phyloP scores from a whole-genome alignment of 2,329 filamentous ascomycete genomes.

The Aspergillus transmontanensis region DNA sequence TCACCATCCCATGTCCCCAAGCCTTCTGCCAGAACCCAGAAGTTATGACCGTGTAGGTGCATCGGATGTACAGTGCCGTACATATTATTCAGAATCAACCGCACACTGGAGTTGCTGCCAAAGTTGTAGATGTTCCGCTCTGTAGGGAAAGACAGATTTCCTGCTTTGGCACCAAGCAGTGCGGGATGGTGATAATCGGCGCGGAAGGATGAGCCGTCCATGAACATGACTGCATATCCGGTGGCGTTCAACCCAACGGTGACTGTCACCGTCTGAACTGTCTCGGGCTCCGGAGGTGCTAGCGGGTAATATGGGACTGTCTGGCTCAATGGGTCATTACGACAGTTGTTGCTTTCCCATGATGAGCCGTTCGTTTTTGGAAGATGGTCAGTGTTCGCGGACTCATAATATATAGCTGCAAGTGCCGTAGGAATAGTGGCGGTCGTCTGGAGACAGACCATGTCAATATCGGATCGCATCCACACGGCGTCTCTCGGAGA shows the following conservation, averaged over 20 bases:
- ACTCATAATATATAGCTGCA: background rate
- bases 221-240: background rate
- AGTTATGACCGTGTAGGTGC: slow-evolving; percentile 72
- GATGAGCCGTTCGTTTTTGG: too few relatives aligned
- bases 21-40: slow-evolving; percentile 64
- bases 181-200: slow-evolving; percentile 1
- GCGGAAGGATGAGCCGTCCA: slow-evolving; percentile 5
- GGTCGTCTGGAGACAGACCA: slow-evolving; percentile 7
- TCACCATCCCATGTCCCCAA: slow-evolving; percentile 14
- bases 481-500: slow-evolving; percentile 21
- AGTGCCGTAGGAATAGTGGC: background rate
- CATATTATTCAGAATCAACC: slow-evolving; percentile 1
- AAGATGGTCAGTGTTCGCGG: too few relatives aligned
- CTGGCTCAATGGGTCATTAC: background rate
- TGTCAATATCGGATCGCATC: slow-evolving; percentile 6
- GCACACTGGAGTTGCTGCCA: slow-evolving; percentile 1
- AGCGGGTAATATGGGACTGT: background rate
- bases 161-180: background rate
- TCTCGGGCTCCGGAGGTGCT: background rate
- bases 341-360: slow-evolving; percentile 5
- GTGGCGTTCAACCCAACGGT: background rate
- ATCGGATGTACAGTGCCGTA: slow-evolving; percentile 55
- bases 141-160: background rate
- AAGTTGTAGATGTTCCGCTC: background rate
- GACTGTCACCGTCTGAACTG: background rate